Conservation (phyloP, 2,329 filamentous ascomycete species). For the Colletotrichum nymphaeae region DNA sequence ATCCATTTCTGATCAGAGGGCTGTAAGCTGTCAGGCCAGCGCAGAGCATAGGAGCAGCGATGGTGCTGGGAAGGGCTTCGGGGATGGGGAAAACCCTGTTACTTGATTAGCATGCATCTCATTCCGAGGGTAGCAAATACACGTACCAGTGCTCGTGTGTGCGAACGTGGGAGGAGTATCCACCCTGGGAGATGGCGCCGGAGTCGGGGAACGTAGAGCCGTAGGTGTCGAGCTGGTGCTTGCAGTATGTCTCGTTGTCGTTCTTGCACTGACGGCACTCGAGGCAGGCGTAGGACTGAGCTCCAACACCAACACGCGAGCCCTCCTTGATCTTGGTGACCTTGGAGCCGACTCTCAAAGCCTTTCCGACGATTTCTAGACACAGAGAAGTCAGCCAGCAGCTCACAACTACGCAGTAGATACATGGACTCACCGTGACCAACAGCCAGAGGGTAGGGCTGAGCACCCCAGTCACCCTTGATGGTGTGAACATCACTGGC, state of each 20-base stretch:
- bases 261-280: conserved; percentile 73
- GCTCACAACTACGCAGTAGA: background rate
- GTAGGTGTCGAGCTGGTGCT: conserved; percentile 70
- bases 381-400: background rate
- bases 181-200: conserved; percentile 72
- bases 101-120: background rate
- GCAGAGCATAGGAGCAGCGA: conserved; percentile 85
- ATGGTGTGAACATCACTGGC: conserved; percentile 79
- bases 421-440: conserved; percentile 66
- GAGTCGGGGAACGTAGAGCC: conserved; percentile 65
- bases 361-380: conserved; percentile 75
- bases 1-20: conserved; percentile 80
- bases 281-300: conserved; percentile 73
- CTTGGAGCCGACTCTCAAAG: conserved; percentile 74
- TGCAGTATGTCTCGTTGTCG: conserved; percentile 77
- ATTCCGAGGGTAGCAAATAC: background rate
- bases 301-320: conserved; percentile 76
- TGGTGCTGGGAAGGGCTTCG: conserved; percentile 69
- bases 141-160: conserved; percentile 78
- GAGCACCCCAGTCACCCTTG: conserved; percentile 74
- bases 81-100: conserved; percentile 77
- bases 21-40: conserved; percentile 85
- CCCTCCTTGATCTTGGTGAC: conserved; percentile 71
- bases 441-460: conserved; percentile 72
- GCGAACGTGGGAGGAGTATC: conserved; percentile 73